Conservation (phyloP, 306 rosid genomes). For the Quercus suber region DNA sequence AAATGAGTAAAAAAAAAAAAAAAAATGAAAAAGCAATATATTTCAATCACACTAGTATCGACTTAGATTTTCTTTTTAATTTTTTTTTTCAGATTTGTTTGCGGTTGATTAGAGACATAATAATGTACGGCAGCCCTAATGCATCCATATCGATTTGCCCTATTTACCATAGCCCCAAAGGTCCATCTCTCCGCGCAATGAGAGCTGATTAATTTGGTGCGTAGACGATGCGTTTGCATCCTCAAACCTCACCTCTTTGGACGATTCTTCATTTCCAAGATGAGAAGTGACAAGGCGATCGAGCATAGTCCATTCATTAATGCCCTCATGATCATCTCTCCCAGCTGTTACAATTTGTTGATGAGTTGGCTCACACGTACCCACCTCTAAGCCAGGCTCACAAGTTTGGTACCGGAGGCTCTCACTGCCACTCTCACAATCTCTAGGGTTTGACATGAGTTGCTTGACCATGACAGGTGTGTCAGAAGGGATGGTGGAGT, state of each 20-base stretch:
- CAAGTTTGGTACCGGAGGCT: slow-evolving; percentile 54
- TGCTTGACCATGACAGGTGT: slow-evolving; percentile 52
- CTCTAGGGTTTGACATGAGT: slow-evolving; percentile 65
- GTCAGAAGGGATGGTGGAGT: slow-evolving; percentile 33
- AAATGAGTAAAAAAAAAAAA: not conserved
- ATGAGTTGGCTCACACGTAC: slow-evolving; percentile 40
- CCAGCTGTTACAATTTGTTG: slow-evolving; percentile 32
- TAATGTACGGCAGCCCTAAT: not conserved
- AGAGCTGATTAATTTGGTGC: slow-evolving; percentile 55
- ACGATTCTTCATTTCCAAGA: slow-evolving; percentile 57
- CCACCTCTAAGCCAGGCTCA: slow-evolving; percentile 47
- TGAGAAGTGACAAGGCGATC: slow-evolving; percentile 69
- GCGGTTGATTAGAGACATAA: too few relatives aligned
- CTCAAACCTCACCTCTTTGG: slow-evolving; percentile 53
- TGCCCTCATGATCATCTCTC: slow-evolving; percentile 34
- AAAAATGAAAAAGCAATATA: not conserved
- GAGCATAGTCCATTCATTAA: slow-evolving; percentile 73
- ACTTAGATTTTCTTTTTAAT: not conserved
- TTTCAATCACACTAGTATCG: not conserved
- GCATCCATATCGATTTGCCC: not conserved
- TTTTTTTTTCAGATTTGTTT: too few relatives aligned
- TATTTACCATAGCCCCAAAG: slow-evolving; percentile 83
- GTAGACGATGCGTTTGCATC: slow-evolving; percentile 39
- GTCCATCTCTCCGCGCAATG: slow-evolving; percentile 83
- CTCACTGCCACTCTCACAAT: slow-evolving; percentile 65